These are phyloP conservation scores for Fusarium sp. DNA, from an alignment of 2,329 filamentous ascomycete genomes.

Conservation along the genomic window DNA sequence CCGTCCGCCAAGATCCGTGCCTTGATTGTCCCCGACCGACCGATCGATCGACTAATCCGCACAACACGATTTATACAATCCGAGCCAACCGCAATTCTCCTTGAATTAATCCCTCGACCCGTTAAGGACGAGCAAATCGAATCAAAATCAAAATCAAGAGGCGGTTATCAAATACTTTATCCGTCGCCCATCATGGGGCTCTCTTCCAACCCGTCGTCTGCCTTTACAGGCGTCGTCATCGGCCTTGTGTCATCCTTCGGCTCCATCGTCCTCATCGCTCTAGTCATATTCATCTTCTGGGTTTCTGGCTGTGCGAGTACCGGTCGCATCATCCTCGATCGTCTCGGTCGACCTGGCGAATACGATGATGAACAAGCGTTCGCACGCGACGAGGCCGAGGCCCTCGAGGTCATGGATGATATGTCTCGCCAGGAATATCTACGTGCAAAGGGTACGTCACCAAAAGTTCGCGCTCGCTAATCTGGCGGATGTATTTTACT, in stretches of 20 bases:
- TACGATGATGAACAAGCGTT: constrained; percentile 98
- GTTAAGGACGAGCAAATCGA: neutral
- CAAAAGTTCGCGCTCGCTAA: neutral
- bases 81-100: constrained; percentile 24
- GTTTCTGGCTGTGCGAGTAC: constrained; percentile 75
- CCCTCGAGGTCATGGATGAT: constrained; percentile 95
- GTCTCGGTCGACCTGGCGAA: constrained; percentile 91
- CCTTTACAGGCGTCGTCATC: constrained; percentile 84
- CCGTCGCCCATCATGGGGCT: constrained; percentile 43
- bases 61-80: constrained; percentile 25
- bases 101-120: neutral
- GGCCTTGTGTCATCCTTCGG: constrained; percentile 94
- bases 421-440: constrained; percentile 89
- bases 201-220: constrained; percentile 52
- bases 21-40: constrained; percentile 33
- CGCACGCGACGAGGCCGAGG: constrained; percentile 91
- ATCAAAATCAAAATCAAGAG: neutral
- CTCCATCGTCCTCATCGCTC: constrained; percentile 83
- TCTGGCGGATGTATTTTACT: neutral
- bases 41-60: constrained; percentile 29
- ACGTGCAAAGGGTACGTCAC: constrained; percentile 83
- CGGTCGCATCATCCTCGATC: constrained; percentile 91
- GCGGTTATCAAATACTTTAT: neutral
- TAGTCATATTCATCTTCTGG: constrained; percentile 92
- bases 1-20: constrained; percentile 39